Evolutionary conservation across 345 rosid species (phyloP).

Genomic region (Salix dunnii): DNA sequence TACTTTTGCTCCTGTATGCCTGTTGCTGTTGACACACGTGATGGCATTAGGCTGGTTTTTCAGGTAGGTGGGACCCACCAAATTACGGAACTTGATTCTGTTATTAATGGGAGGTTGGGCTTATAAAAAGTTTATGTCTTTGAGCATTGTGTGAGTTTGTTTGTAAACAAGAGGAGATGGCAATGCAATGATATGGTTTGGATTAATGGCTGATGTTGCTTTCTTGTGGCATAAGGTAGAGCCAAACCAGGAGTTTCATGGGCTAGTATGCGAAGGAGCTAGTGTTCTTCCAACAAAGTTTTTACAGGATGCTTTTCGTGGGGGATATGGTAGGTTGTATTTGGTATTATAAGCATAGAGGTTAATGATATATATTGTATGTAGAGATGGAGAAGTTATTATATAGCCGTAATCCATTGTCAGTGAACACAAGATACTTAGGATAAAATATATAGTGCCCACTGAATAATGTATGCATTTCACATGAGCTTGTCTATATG

Average conservation of each 20-base stretch:
- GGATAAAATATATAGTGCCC: too few species aligned
- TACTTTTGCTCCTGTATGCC: constrained; percentile 88
- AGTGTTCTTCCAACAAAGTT: constrained; percentile 89
- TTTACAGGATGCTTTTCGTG: constrained; percentile 67
- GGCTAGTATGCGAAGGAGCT: constrained; percentile 92
- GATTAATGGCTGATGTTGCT: constrained; percentile 20
- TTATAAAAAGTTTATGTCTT: neutral
- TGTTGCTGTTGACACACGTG: constrained; percentile 86
- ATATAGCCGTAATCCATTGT: too few species aligned
- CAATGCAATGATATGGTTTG: neutral
- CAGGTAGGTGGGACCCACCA: constrained; percentile 43
- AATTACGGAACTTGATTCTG: neutral
- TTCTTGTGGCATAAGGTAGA: constrained; percentile 83
- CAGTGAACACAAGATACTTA: too few species aligned
- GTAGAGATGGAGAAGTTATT: neutral
- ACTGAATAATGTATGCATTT: too few species aligned
- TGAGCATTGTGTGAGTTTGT: neutral
- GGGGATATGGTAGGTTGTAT: constrained; percentile 60
- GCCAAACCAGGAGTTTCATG: constrained; percentile 90
- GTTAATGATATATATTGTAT: neutral
- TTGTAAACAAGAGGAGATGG: neutral
- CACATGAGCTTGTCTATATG: neutral
- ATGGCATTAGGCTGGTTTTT: constrained; percentile 83
- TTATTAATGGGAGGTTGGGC: neutral
- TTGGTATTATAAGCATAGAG: neutral